Evolutionary conservation across 208 protist species (phyloP), one percentile per base, ranked within the genome.

Genomic region (Trypanosoma mega): DNA sequence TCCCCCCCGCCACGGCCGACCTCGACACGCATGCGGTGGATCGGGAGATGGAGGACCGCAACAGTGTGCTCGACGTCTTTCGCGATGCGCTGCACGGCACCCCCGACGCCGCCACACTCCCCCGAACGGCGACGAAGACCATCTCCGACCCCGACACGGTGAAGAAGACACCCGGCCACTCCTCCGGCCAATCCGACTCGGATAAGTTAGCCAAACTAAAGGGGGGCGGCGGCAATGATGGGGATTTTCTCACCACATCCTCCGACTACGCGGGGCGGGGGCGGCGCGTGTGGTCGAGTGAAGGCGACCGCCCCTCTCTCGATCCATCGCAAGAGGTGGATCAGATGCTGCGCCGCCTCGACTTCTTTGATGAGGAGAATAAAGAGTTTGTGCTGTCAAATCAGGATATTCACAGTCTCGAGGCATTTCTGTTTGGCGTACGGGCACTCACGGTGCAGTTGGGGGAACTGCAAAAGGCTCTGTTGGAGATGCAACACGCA

Each of bases 391-490:
- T 91, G 36, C 68, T 94, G 29, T 87, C 84, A 11, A 94, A 94
- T 56, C 76, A 82, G 51, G 87, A 94, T 52, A 88, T 94, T 62
- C 87, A 94, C 68, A 92, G 84, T 51, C 62, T 94, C n/a, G 84
- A 94, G 74, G 84, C 87, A 4, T 94, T 92, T 66, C 62, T 94
- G 11, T 94, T 94, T 49, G 87, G 87, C 12, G 84, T 75, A 12
- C 74, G 79, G 9, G 84, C 82, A 1, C 56, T 91, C 3, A 82
- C 90, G 6, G 70, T 76, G 2, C 79, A 90, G 58, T 69, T 94
- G 21, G 86, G 86, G 43, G 83, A 94, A 26, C 61, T 94, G 23
- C 87, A 94, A 48, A 92, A 92, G 48, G 77, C 87, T 0, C 57
- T 94, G 3, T 51, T 92, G 27, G 82, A 92, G 43, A 87, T 94